Evolutionary conservation across 129 eudicot genomes (phyloP), one percentile per base, ranked within the genome.

Genomic region (Calendula officinalis): DNA sequence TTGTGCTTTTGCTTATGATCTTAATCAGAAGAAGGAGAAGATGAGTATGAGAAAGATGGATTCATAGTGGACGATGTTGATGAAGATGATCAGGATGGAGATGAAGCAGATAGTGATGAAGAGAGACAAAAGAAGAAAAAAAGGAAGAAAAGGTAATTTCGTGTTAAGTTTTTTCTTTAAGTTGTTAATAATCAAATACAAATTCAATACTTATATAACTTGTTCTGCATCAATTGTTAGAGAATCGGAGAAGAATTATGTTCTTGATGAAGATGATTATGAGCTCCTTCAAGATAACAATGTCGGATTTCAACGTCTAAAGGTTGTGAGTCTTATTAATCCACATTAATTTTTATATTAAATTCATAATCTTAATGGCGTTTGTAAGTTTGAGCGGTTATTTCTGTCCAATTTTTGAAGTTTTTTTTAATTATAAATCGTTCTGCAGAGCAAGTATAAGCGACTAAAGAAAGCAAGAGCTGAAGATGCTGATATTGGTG

Each of bases 181-280:
- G 11, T 34, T 36, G 56, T 17, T 64, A 22, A 69, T 48, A 6
- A 22, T 41, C 32, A n/a, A 17, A 5, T 56, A 12, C 15, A 22
- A 22, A 22, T 22, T 22, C 30, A 14, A 4, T 41, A 2, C 39
- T 12, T 15, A 65, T 54, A 17, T 72, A 34, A 74, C 71, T 44
- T 34, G 11, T 63, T 14, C n/a, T 44, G 42, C 15, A 3, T 37
- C 12, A 44, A 65, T 66, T 33, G 69, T 56, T 65, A 76, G 99
- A 70, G 97, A 81, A 41, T 87, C 90, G 9, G 91, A 86, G 75
- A 83, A 78, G 84, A 79, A 81, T 62, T 94, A 66, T 57, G 83
- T 49, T 60, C 97, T 94, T 11, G 99, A 94, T 53, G 97, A 88
- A 65, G 99, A 94, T 75, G 99, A 94, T 67, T 94, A 88, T 60